phyloP scores from a whole-genome alignment of 2,329 filamentous ascomycete genomes.

The Peltaster fructicola region DNA sequence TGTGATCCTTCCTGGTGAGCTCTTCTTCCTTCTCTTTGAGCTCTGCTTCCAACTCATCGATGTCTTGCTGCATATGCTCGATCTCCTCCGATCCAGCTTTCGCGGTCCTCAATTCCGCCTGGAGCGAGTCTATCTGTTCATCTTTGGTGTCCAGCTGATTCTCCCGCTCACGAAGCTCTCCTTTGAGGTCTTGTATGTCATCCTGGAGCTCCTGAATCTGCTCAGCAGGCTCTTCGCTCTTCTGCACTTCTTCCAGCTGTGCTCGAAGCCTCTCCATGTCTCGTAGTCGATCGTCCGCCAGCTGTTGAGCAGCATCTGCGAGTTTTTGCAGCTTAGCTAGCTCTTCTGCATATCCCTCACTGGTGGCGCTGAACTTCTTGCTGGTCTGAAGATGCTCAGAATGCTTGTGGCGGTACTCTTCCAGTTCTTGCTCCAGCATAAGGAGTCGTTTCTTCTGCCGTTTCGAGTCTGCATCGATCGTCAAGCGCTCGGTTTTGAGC shows the following conservation, averaged over 20 bases:
- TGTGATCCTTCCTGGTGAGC: constrained; percentile 14
- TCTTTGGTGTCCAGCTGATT: constrained; percentile 19
- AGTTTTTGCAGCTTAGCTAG: constrained; percentile 30
- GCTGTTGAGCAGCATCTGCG: constrained; percentile 25
- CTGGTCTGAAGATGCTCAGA: constrained; percentile 66
- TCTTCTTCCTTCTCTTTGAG: constrained; percentile 32
- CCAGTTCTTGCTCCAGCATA: constrained; percentile 70
- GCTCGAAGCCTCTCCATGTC: constrained; percentile 26
- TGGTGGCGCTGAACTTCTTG: constrained; percentile 50
- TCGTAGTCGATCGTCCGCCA: constrained; percentile 23
- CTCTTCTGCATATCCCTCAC: constrained; percentile 50
- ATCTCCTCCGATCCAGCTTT: constrained; percentile 28
- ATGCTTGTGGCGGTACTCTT: constrained; percentile 66
- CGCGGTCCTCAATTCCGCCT: constrained; percentile 22
- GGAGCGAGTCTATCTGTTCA: constrained; percentile 33
- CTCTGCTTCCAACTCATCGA: constrained; percentile 32
- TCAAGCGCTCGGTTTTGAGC: constrained; percentile 80
- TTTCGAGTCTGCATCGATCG: constrained; percentile 72
- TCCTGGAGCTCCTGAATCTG: constrained; percentile 24
- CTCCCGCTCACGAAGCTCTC: constrained; percentile 32
- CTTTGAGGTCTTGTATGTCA: constrained; percentile 32
- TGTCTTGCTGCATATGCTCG: constrained; percentile 40
- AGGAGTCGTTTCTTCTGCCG: constrained; percentile 72
- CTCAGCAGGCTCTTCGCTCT: constrained; percentile 12
- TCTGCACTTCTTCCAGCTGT: constrained; percentile 23